Conservation (phyloP, 768 basidiomycete species). For the Rhizopogon vulgaris region DNA sequence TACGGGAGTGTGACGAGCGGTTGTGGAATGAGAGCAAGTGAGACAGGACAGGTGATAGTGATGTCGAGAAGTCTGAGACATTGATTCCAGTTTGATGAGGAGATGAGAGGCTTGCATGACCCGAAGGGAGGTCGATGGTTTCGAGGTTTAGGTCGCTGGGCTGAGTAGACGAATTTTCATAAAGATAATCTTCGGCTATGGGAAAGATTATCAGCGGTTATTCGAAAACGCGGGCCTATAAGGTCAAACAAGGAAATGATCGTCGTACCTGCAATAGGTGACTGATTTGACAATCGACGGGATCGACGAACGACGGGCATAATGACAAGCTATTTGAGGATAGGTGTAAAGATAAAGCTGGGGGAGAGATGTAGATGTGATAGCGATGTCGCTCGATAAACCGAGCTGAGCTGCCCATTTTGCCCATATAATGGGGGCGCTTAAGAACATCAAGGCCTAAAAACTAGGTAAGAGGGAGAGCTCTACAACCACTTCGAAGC, state of each 20-base stretch:
- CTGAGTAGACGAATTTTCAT: slow-evolving; percentile 17
- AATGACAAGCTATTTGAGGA: slow-evolving; percentile 1
- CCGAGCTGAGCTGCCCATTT: slow-evolving; percentile 5
- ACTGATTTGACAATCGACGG: slow-evolving; percentile 37
- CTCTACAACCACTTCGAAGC: slow-evolving; percentile 25
- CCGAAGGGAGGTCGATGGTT: slow-evolving; percentile 4
- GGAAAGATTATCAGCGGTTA: slow-evolving; percentile 28
- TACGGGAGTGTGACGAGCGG: slow-evolving; percentile 36
- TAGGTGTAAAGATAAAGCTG: slow-evolving; percentile 3
- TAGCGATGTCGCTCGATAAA: background rate
- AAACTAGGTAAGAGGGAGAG: slow-evolving; percentile 11
- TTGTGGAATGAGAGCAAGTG: slow-evolving; percentile 23
- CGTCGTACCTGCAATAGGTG: slow-evolving; percentile 29
- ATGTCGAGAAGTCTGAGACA: slow-evolving; percentile 10
- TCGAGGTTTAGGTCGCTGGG: slow-evolving; percentile 15
- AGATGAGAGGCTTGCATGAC: slow-evolving; percentile 10
- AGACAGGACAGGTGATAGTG: slow-evolving; percentile 8
- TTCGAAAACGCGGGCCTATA: slow-evolving; percentile 23
- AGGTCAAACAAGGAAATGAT: slow-evolving; percentile 12
- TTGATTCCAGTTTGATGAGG: slow-evolving; percentile 12
- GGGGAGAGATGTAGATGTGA: slow-evolving; percentile 1
- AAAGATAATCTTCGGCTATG: slow-evolving; percentile 23
- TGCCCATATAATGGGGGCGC: slow-evolving; percentile 11
- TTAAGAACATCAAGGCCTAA: slow-evolving; percentile 25
- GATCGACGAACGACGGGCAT: slow-evolving; percentile 37